Percentiles rank a stretch among this genome's conserved stretches.
Evolutionary conservation across 345 rosid genomes (phyloP).

Genomic region (Acer campestre): DNA sequence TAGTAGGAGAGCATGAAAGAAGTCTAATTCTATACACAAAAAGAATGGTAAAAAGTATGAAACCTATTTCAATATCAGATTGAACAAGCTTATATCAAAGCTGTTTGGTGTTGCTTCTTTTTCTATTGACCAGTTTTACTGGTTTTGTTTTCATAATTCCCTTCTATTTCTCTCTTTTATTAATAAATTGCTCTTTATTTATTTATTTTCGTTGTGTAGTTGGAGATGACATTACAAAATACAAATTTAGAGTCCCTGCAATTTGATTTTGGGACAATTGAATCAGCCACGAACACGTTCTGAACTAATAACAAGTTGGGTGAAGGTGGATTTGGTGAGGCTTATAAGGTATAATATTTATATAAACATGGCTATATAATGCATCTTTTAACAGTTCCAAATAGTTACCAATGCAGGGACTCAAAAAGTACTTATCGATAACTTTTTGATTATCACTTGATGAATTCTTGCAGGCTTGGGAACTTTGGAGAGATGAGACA

Average conservation of each 20-base stretch:
- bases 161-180: too few species aligned
- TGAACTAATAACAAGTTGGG: too few species aligned
- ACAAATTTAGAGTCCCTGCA: slow-evolving; percentile 17
- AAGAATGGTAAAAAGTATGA: slow-evolving; percentile 15
- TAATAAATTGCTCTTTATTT: too few species aligned
- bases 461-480: too few species aligned
- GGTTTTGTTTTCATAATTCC: too few species aligned
- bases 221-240: neutral
- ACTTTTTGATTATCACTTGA: too few species aligned
- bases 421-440: too few species aligned
- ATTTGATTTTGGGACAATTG: slow-evolving; percentile 17
- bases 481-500: too few species aligned
- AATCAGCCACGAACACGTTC: slow-evolving; percentile 27
- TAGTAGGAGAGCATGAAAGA: slow-evolving; percentile 11
- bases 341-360: slow-evolving; percentile 9
- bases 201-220: neutral
- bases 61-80: neutral
- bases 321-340: slow-evolving; percentile 45
- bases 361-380: neutral
- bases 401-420: too few species aligned
- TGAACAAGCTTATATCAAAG: too few species aligned
- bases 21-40: slow-evolving; percentile 13
- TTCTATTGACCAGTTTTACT: too few species aligned
- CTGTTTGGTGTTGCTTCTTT: neutral
- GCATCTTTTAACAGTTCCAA: too few species aligned